These are phyloP conservation scores for Pelargonium citronellum DNA, from an alignment of 441 rosid genomes.

Conservation along the genomic window DNA sequence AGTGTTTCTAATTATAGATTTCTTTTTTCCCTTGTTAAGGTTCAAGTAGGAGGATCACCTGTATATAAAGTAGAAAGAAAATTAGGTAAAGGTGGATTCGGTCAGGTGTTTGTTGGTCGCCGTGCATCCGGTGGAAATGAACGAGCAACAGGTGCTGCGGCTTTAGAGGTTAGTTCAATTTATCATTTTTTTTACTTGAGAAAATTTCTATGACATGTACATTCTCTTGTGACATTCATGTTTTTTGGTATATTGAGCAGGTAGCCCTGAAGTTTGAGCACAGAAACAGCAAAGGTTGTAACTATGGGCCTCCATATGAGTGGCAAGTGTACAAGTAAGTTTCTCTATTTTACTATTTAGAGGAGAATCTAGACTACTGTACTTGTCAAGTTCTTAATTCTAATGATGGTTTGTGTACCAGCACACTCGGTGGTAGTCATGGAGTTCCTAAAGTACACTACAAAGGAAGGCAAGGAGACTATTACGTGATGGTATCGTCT, in stretches of 20 bases:
- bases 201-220: neutral
- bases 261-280: conserved; percentile 98
- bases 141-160: conserved; percentile 58
- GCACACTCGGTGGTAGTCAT: conserved; percentile 94
- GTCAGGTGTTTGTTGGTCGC: conserved; percentile 97
- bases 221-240: neutral
- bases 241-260: conserved; percentile 28
- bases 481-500: conserved; percentile 76
- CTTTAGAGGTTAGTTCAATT: conserved; percentile 54
- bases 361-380: neutral
- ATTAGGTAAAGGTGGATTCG: conserved; percentile 97
- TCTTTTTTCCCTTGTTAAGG: conserved; percentile 36
- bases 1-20: neutral
- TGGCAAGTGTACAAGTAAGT: conserved; percentile 98
- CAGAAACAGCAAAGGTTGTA: conserved; percentile 94
- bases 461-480: conserved; percentile 96
- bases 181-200: neutral
- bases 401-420: conserved; percentile 30
- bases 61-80: conserved; percentile 77
- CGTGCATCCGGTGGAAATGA: conserved; percentile 75
- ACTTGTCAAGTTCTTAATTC: conserved; percentile 5
- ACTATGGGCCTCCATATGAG: conserved; percentile 95
- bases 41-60: conserved; percentile 97
- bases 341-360: conserved; percentile 13
- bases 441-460: conserved; percentile 95